phyloP scores from a whole-genome alignment of 208 protist species.

The Spongospora subterranea region DNA sequence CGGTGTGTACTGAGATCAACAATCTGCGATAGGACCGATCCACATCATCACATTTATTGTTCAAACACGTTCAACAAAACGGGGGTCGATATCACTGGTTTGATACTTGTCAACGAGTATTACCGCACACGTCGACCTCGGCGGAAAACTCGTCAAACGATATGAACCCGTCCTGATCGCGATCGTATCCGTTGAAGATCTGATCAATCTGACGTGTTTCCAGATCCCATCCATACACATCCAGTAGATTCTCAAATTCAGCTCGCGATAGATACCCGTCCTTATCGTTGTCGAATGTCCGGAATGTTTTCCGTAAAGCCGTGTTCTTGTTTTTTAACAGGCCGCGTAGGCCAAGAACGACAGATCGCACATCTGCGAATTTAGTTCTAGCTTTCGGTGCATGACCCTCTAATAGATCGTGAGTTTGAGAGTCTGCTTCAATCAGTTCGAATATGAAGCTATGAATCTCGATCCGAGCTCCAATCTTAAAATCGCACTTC shows the following conservation, averaged over 20 bases:
- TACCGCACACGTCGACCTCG: not conserved
- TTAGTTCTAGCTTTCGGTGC: not conserved
- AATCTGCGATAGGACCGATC: no score
- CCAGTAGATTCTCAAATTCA: slow-evolving; percentile 9
- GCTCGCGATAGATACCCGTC: slow-evolving; percentile 26
- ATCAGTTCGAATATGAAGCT: slow-evolving; percentile 59
- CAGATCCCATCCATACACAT: slow-evolving; percentile 13
- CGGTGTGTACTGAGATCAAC: no score
- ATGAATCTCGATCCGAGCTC: slow-evolving; percentile 53
- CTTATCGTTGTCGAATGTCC: slow-evolving; percentile 31
- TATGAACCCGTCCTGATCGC: slow-evolving; percentile 18
- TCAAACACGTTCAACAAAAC: no score
- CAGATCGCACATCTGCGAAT: not conserved
- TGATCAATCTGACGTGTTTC: not conserved
- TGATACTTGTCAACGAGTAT: no score
- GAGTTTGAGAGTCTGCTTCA: not conserved
- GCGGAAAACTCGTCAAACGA: slow-evolving; percentile 15
- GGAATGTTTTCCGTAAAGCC: slow-evolving; percentile 51
- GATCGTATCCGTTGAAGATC: slow-evolving; percentile 1
- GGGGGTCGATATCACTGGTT: no score
- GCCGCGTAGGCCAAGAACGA: not conserved
- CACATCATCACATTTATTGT: no score
- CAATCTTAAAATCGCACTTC: slow-evolving; percentile 42
- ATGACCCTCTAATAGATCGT: not conserved
- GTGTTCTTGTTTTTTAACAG: slow-evolving; percentile 40